These are phyloP conservation scores for Dionaea muscipula DNA, from an alignment of 179 eudicot species.

Conservation along the genomic window DNA sequence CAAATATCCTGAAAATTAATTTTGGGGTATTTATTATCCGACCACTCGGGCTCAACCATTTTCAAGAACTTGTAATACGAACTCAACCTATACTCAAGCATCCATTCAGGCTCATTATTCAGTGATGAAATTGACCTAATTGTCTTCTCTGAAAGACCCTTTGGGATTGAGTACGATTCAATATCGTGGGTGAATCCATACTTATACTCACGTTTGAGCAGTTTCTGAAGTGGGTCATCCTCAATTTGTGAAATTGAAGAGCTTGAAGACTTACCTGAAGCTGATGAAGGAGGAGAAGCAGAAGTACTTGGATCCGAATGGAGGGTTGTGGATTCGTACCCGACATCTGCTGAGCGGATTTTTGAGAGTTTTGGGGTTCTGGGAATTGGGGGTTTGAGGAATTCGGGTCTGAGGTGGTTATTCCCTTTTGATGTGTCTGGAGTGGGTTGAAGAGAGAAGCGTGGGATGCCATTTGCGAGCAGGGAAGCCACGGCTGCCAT, in stretches of 20 bases:
- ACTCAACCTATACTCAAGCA: conserved; percentile 72
- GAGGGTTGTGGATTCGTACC: conserved; percentile 29
- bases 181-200: conserved; percentile 72
- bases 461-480: conserved; percentile 42
- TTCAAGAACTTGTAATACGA: conserved; percentile 52
- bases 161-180: conserved; percentile 69
- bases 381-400: conserved; percentile 15
- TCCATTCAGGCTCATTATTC: conserved; percentile 84
- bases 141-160: conserved; percentile 74
- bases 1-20: conserved; percentile 61
- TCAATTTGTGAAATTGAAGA: conserved; percentile 12
- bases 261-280: conserved; percentile 28
- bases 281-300: too few relatives aligned
- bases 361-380: conserved; percentile 16
- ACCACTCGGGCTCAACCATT: conserved; percentile 85
- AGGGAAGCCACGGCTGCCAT: conserved; percentile 60
- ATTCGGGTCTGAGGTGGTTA: conserved; percentile 13
- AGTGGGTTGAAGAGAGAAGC: conserved; percentile 35
- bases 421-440: conserved; percentile 27
- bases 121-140: conserved; percentile 50
- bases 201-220: conserved; percentile 66
- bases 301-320: conserved; percentile 15
- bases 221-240: conserved; percentile 64
- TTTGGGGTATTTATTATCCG: conserved; percentile 64
- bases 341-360: conserved; percentile 38